These are phyloP conservation scores for Suhomyces panamericanus DNA, from an alignment of 1,139 yeast species.

Conservation along the genomic window DNA sequence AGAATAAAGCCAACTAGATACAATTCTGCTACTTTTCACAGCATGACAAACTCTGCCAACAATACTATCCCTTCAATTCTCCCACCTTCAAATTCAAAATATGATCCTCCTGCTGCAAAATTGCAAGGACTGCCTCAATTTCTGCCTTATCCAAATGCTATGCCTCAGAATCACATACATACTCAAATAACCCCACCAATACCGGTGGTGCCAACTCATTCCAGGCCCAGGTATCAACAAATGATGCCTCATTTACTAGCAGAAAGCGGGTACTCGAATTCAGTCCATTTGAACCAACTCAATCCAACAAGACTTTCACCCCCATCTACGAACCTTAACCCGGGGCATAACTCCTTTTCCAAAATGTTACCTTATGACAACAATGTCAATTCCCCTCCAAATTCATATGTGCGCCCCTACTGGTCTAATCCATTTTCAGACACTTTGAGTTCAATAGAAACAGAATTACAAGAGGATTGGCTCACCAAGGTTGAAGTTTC, in stretches of 20 bases:
- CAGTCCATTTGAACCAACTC: neutral
- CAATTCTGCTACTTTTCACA: neutral
- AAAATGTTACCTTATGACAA: neutral
- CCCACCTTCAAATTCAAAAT: neutral
- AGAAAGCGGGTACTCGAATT: no score
- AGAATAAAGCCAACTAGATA: neutral
- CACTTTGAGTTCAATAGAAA: constrained; percentile 1
- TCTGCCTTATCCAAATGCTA: neutral
- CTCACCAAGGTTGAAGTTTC: constrained; percentile 10
- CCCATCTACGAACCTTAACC: neutral
- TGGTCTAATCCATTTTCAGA: constrained; percentile 7
- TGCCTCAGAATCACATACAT: neutral
- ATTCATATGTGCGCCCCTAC: neutral
- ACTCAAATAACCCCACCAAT: neutral
- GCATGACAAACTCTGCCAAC: neutral
- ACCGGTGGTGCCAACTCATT: neutral
- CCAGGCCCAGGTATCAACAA: neutral
- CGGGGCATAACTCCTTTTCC: neutral
- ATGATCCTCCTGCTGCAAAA: neutral
- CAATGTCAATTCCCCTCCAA: neutral
- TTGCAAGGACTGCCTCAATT: neutral
- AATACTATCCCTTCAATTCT: neutral
- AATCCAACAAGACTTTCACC: neutral
- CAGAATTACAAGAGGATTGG: constrained; percentile 10
- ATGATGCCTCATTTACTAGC: neutral